A percentile compares a stretch with the other conserved stretches of the same genome.
Evolutionary conservation across 2,329 filamentous ascomycete species (phyloP).

Genomic region (Calonectria pteridis): DNA sequence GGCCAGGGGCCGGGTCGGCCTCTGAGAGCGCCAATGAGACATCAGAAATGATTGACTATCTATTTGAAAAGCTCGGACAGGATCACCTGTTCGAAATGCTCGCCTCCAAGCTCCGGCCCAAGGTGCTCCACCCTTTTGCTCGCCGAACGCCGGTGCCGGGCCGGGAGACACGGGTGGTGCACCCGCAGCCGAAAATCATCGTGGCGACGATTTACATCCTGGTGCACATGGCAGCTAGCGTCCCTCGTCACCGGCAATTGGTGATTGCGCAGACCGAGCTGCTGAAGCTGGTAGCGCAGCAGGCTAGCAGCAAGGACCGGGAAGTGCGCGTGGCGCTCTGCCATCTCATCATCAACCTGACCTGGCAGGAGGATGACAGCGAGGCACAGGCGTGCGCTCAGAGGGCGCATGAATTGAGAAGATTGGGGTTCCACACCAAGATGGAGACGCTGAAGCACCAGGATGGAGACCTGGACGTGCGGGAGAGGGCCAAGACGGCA

Average conservation of each 20-base stretch:
- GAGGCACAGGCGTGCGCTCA: slow-evolving; percentile 75
- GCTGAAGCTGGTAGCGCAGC: slow-evolving; percentile 77
- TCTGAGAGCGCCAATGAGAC: slow-evolving; percentile 64
- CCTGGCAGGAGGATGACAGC: slow-evolving; percentile 80
- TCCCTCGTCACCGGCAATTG: slow-evolving; percentile 81
- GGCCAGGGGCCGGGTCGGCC: slow-evolving; percentile 61
- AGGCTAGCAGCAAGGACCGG: slow-evolving; percentile 79
- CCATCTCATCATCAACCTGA: slow-evolving; percentile 88
- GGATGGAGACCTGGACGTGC: slow-evolving; percentile 84
- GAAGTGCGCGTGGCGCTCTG: slow-evolving; percentile 84
- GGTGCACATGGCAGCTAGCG: slow-evolving; percentile 88
- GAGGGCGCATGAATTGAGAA: slow-evolving; percentile 76
- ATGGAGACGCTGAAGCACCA: slow-evolving; percentile 71
- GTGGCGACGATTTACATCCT: slow-evolving; percentile 84
- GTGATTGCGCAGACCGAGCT: slow-evolving; percentile 83
- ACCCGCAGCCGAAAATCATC: slow-evolving; percentile 77
- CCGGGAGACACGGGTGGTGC: slow-evolving; percentile 63
- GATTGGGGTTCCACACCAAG: slow-evolving; percentile 77
- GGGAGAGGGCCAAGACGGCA: slow-evolving; percentile 86
- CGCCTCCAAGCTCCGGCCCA: slow-evolving; percentile 79
- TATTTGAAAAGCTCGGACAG: slow-evolving; percentile 82
- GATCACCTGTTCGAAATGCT: slow-evolving; percentile 85
- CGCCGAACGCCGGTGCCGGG: slow-evolving; percentile 52
- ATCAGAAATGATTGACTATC: slow-evolving; percentile 84
- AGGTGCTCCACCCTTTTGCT: slow-evolving; percentile 65